Evolutionary conservation across 2,329 filamentous ascomycete species (phyloP).

Genomic region (Trichoderma harzianum): DNA sequence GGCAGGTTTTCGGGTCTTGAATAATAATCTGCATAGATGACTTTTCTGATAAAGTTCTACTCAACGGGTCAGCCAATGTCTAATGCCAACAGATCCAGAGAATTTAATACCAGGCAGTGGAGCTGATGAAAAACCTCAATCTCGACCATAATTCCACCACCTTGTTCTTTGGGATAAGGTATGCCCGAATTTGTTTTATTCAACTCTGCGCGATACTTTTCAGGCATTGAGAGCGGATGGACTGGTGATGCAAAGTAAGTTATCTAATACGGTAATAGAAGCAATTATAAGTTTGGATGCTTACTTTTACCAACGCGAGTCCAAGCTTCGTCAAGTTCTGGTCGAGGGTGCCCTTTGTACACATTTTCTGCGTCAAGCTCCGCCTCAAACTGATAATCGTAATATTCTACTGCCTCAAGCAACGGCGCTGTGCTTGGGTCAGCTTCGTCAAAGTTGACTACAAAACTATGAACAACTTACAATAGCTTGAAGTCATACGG

Average conservation of each 20-base stretch:
- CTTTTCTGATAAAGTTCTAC: neutral
- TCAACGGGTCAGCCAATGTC: neutral
- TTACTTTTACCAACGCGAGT: neutral
- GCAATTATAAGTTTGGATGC: neutral
- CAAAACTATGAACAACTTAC: neutral
- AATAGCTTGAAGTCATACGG: neutral
- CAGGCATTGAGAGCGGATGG: neutral
- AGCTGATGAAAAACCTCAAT: neutral
- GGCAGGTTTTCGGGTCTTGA: neutral
- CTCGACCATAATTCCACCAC: neutral
- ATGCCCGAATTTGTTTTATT: neutral
- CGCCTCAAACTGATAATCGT: neutral
- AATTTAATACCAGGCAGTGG: neutral
- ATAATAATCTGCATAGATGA: neutral
- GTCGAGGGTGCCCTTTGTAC: neutral
- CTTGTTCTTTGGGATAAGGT: neutral
- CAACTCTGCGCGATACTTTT: neutral
- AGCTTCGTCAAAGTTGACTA: neutral
- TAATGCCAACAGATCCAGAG: no score
- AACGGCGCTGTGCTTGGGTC: neutral
- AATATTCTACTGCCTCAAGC: neutral
- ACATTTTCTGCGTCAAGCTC: neutral
- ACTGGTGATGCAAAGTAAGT: neutral
- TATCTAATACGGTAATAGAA: neutral
- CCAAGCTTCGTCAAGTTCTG: neutral